Base-by-base conservation (phyloP, 2,329 filamentous ascomycete genomes). In the Xylariales sp. region DNA sequence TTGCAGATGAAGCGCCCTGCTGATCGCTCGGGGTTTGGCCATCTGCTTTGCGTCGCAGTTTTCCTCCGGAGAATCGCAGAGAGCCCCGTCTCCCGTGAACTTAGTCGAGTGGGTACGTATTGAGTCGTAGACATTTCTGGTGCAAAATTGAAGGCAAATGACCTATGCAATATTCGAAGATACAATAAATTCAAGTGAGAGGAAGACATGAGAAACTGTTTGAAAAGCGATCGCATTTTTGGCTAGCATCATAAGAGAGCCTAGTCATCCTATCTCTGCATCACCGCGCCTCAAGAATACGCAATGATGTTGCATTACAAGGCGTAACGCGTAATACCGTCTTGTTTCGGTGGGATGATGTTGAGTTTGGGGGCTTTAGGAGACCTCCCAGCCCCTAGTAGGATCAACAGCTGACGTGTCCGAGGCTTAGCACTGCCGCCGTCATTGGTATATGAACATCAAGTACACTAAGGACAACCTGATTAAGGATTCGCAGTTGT, bases 1-100 rank as follows among this genome's bases (percentile, higher is more conserved):
- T 57, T 57, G 39, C 54, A 32, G 23, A 57, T 57, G n/a, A 57
- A 43, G 23, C 41, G 54, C 39, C 54, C 54, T 34, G 18, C 8
- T 9, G 54, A 57, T 8, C 28, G 54, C 23, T 57, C 54, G 23
- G 54, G 54, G 54, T 57, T 57, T 9, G 41, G 54, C 54, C 54
- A 57, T 46, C 16, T 12, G 28, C 32, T 45, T 46, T 45, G 54
- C 18, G 39, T 34, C 12, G 18, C 28, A 18, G 54, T 46, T 9
- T 18, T 57, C 12, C 41, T 46, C 41, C 54, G 41, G 14, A 57
- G 16, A n/a, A 57, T 57, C 3, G 54, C 28, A 57, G 54, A 46
- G 14, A 57, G 41, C 6, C 54, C 54, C 41, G 41, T 57, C 41
- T 45, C 54, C 12, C 54, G 28, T 30, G 54, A 46, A n/a, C 23